Evolutionary conservation across 2,329 filamentous ascomycete species (phyloP), one percentile per base, ranked within the genome.

Genomic region (Sphaerulina populicola): DNA sequence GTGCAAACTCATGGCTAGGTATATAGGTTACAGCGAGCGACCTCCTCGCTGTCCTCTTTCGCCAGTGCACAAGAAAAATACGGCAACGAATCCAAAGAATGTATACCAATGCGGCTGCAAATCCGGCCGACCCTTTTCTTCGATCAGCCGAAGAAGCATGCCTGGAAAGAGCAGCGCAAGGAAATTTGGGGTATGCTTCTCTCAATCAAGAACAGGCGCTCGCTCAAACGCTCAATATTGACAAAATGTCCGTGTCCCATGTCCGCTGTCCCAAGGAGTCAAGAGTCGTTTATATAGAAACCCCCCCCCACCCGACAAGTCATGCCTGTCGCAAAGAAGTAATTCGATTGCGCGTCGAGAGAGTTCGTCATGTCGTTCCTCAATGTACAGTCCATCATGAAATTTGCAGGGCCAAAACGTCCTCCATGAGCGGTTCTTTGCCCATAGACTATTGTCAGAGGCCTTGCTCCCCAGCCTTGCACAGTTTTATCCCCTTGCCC

Each of bases 401-500:
- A 41, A 38, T 45, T 33, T 21, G 38, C 14, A 47, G 56, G 54
- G 55, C 55, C 47, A 47, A 49, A 56, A 54, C 50, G 50, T 47
- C 43, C 35, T 40, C 23, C 2, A 47, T 29, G 39, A 23, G 39
- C 51, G 48, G 50, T 52, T 55, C 52, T 59, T 7, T 54, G 56
- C 57, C 55, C 55, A 37, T 45, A 36, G 39, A 43, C 44, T 52
- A 54, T 31, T 68, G 66, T 74, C 78, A 96, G 63, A 94, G 83
- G 52, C 93, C 93, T 77, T 97, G 90, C 72, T 97, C 88, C 60
- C 91, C 93, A 55, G 93, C 91, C 71, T 90, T 93, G 75, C 93
- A 98, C 52, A 97, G 79, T 72, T 90, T 94, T 71, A 97, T 96
- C 71, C 96, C 91, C 61, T 93, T 87, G 60, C 93, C 89, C 93